phyloP scores from a whole-genome alignment of 2,329 filamentous ascomycete species.

The Penicillium sp. region DNA sequence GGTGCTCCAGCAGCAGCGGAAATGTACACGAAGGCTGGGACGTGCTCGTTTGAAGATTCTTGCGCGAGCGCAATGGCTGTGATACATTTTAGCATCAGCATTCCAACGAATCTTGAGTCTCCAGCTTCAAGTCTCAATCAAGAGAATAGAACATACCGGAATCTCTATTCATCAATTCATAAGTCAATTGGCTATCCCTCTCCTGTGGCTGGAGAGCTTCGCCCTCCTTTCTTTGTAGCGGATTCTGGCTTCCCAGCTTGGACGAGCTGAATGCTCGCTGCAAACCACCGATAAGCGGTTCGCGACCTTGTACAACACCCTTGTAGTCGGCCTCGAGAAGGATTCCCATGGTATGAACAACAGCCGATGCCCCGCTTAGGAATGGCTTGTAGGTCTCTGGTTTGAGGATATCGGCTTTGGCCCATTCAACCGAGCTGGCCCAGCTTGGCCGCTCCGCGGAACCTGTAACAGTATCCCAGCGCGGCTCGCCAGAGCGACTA shows the following conservation, averaged over 20 bases:
- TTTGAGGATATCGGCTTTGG: slow-evolving; percentile 81
- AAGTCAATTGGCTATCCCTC: slow-evolving; percentile 77
- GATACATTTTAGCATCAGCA: slow-evolving; percentile 9
- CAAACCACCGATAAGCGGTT: slow-evolving; percentile 77
- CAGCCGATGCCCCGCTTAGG: slow-evolving; percentile 75
- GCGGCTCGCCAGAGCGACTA: slow-evolving; percentile 87
- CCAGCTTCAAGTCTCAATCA: neutral
- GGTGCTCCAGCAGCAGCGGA: slow-evolving; percentile 86
- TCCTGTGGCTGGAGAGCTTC: slow-evolving; percentile 66
- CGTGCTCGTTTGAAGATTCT: slow-evolving; percentile 67
- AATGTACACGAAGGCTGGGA: slow-evolving; percentile 78
- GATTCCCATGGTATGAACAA: slow-evolving; percentile 95
- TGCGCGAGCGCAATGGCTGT: slow-evolving; percentile 79
- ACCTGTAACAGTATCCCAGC: slow-evolving; percentile 78
- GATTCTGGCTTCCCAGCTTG: slow-evolving; percentile 66
- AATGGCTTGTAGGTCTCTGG: slow-evolving; percentile 77
- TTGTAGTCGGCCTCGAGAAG: slow-evolving; percentile 98
- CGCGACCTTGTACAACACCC: slow-evolving; percentile 78
- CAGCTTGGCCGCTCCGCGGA: slow-evolving; percentile 72
- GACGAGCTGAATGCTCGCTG: slow-evolving; percentile 73
- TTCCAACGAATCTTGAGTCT: neutral
- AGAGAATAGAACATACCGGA: slow-evolving; percentile 46
- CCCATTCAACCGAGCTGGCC: slow-evolving; percentile 83
- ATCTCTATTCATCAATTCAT: slow-evolving; percentile 97
- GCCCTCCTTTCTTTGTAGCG: slow-evolving; percentile 62